phyloP scores from a whole-genome alignment of 1,284 basidiomycete genomes.

The Cryptococcus sp. region DNA sequence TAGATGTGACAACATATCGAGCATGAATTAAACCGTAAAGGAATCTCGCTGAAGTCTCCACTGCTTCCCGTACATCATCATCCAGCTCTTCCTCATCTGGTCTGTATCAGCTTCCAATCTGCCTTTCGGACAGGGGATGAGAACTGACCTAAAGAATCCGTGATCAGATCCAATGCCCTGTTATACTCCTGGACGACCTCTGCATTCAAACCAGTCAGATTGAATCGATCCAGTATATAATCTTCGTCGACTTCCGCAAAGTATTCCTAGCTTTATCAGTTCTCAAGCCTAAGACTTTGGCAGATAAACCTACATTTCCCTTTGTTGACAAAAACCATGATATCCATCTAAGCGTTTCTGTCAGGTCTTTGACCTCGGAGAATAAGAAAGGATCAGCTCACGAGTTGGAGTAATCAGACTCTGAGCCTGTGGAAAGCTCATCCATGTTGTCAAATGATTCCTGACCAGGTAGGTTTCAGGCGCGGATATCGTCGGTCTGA shows the following conservation, averaged over 20 bases:
- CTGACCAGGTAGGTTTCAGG: no score
- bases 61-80: constrained; percentile 50
- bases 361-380: not conserved
- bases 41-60: constrained; percentile 85
- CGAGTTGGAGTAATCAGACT: constrained; percentile 49
- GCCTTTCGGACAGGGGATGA: not conserved
- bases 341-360: constrained; percentile 75
- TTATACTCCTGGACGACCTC: constrained; percentile 88
- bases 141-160: constrained; percentile 69
- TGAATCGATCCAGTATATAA: constrained; percentile 97
- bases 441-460: constrained; percentile 26
- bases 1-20: constrained; percentile 89
- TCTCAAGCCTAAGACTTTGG: not conserved
- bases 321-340: constrained; percentile 93
- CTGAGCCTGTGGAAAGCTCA: constrained; percentile 47
- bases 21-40: constrained; percentile 96
- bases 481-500: no score
- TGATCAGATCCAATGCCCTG: constrained; percentile 92
- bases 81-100: constrained; percentile 51
- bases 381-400: constrained; percentile 11
- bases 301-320: constrained; percentile 39
- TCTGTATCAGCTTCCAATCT: not conserved
- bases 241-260: constrained; percentile 99
- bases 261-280: constrained; percentile 61
- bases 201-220: constrained; percentile 92